phyloP scores from a whole-genome alignment of 441 rosid genomes.

The Adansonia rubrostipa region DNA sequence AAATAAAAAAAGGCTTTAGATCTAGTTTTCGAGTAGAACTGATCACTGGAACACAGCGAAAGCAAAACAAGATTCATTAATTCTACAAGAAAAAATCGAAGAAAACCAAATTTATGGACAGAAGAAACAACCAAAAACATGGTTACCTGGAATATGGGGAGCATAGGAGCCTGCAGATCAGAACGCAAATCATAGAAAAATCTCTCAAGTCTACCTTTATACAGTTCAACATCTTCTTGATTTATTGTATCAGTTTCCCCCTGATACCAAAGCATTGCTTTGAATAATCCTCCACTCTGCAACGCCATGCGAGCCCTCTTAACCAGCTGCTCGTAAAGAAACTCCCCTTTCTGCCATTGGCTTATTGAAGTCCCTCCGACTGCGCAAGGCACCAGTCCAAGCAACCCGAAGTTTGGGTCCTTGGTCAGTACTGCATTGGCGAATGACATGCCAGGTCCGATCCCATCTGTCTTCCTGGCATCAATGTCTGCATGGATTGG shows the following conservation, averaged over 20 bases:
- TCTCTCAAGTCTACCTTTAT: conserved; percentile 48
- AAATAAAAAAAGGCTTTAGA: no score
- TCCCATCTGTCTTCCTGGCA: conserved; percentile 57
- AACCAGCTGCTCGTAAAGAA: conserved; percentile 57
- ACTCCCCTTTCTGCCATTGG: conserved; percentile 70
- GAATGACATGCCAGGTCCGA: conserved; percentile 90
- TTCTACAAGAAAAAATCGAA: not conserved
- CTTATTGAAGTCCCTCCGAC: conserved; percentile 74
- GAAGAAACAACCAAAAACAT: not conserved
- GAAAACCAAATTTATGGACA: not conserved
- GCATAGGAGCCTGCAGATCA: conserved; percentile 59
- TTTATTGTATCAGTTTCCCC: conserved; percentile 72
- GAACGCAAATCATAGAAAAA: conserved; percentile 63
- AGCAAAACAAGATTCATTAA: no score
- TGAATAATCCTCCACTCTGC: conserved; percentile 46
- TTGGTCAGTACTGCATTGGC: conserved; percentile 56
- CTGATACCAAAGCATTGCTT: conserved; percentile 81
- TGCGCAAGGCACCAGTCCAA: conserved; percentile 86
- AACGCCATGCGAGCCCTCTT: conserved; percentile 49
- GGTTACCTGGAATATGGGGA: conserved; percentile 77
- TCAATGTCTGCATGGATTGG: conserved; percentile 83
- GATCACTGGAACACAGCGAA: no score
- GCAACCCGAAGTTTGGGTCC: conserved; percentile 41
- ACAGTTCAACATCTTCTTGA: conserved; percentile 55
- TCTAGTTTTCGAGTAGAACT: no score